phyloP scores from a whole-genome alignment of 2,329 filamentous ascomycete species.

The Aureobasidium zeae region DNA sequence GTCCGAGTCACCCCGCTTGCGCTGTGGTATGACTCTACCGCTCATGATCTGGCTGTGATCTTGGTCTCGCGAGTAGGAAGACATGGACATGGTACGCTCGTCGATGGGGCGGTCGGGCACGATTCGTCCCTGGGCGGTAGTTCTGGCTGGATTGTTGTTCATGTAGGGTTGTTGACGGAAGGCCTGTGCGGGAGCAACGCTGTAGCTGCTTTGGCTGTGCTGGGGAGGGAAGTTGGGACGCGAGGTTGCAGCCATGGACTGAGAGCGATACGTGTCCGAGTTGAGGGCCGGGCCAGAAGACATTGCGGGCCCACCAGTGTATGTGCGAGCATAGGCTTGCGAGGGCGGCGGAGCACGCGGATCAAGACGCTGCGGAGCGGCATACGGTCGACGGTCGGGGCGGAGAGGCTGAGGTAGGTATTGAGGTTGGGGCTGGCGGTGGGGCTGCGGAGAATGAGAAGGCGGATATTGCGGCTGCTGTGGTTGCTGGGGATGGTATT shows the following conservation, averaged over 20 bases:
- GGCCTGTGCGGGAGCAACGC: conserved; percentile 56
- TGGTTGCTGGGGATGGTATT: conserved; percentile 32
- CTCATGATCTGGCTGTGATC: conserved; percentile 84
- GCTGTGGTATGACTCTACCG: conserved; percentile 78
- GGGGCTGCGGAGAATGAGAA: conserved; percentile 13
- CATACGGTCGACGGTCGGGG: conserved; percentile 60
- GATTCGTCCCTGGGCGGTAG: conserved; percentile 81
- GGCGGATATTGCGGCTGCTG: conserved; percentile 31
- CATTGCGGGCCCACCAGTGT: conserved; percentile 21
- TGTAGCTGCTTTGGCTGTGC: conserved; percentile 51
- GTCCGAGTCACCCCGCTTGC: conserved; percentile 48
- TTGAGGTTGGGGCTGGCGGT: conserved; percentile 41
- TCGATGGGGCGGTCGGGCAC: conserved; percentile 79
- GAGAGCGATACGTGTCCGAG: conserved; percentile 79
- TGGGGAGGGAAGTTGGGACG: conserved; percentile 58
- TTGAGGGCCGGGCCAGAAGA: conserved; percentile 50
- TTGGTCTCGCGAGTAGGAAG: conserved; percentile 65
- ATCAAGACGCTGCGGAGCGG: conserved; percentile 62
- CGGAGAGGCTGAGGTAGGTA: conserved; percentile 52
- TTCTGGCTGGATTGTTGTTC: conserved; percentile 54
- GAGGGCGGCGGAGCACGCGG: conserved; percentile 43
- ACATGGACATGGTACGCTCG: conserved; percentile 94
- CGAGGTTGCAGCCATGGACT: conserved; percentile 72
- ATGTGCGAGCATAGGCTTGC: conserved; percentile 36
- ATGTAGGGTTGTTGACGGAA: conserved; percentile 73